Evolutionary conservation across 139 green algal genomes (phyloP).

Genomic region (Microglena sp.): DNA sequence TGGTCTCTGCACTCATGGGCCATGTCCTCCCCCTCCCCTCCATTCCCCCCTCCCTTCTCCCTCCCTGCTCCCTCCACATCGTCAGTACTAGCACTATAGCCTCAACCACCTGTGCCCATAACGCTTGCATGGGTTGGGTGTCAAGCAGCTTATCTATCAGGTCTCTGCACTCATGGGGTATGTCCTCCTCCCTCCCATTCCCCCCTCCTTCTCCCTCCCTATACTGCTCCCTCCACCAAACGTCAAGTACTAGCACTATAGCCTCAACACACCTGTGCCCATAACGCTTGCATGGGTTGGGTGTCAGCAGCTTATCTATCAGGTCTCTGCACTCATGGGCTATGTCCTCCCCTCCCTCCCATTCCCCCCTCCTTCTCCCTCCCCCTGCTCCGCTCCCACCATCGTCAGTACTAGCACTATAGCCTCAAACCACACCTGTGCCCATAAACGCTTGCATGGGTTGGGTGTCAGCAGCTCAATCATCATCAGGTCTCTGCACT

Average conservation of each 20-base stretch:
- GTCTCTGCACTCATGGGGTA: conserved; percentile 65
- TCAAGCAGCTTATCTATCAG: conserved; percentile 74
- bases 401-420: no score
- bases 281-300: conserved; percentile 58
- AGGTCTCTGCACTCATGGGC: conserved; percentile 71
- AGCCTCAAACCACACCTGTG: conserved; percentile 39
- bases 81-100: no score
- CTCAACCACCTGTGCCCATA: conserved; percentile 54
- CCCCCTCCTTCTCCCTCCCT: conserved; percentile 48
- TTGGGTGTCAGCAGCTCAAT: conserved; percentile 60
- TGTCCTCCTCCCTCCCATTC: conserved; percentile 58
- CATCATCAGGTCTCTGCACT: conserved; percentile 83
- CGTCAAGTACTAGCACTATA: no score
- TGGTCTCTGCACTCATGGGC: conserved; percentile 72
- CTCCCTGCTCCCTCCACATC: no score
- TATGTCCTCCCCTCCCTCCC: conserved; percentile 47
- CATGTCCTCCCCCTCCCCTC: conserved; percentile 49
- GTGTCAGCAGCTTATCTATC: conserved; percentile 63
- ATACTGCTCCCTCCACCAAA: no score
- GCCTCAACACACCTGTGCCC: conserved; percentile 48
- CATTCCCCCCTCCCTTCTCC: no score
- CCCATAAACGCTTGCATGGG: conserved; percentile 55
- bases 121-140: conserved; percentile 51
- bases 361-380: no score
- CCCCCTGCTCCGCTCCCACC: no score